These are phyloP conservation scores for Exophiala sideris DNA, from an alignment of 2,329 filamentous ascomycete species.

Conservation along the genomic window DNA sequence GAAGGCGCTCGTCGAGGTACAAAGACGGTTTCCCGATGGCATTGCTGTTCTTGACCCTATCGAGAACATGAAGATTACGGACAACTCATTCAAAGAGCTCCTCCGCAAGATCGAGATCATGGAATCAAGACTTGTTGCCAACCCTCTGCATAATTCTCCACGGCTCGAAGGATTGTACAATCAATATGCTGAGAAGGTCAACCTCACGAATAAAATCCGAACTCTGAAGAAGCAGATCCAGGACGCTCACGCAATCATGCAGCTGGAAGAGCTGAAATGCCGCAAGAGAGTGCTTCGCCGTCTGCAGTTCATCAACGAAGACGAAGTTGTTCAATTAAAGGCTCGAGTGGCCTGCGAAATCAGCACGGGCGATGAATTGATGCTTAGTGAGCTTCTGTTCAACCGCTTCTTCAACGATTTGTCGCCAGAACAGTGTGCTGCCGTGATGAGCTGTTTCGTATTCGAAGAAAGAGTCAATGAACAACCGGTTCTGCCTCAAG, in stretches of 20 bases:
- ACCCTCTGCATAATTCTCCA: constrained; percentile 87
- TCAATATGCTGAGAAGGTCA: constrained; percentile 78
- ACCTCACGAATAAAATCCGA: constrained; percentile 75
- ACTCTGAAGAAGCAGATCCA: constrained; percentile 81
- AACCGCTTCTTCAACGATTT: constrained; percentile 98
- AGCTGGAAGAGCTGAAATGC: constrained; percentile 93
- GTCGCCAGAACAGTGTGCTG: constrained; percentile 79
- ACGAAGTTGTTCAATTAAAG: constrained; percentile 93
- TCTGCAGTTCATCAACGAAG: constrained; percentile 91
- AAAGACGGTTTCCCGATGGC: constrained; percentile 87
- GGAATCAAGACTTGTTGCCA: constrained; percentile 82
- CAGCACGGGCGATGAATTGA: constrained; percentile 89
- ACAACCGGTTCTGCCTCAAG: constrained; percentile 67
- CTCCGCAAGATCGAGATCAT: constrained; percentile 93
- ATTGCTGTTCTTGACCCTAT: constrained; percentile 86
- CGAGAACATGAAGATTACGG: constrained; percentile 91
- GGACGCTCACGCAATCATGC: constrained; percentile 80
- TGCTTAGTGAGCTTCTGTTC: constrained; percentile 89
- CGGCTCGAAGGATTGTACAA: constrained; percentile 80
- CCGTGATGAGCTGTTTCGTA: constrained; percentile 88
- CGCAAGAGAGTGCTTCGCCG: constrained; percentile 92
- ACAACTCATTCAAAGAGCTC: constrained; percentile 89
- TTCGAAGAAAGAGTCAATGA: constrained; percentile 94
- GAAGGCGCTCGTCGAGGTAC: constrained; percentile 71
- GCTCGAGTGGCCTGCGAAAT: constrained; percentile 97